phyloP scores from a whole-genome alignment of 2,329 filamentous ascomycete genomes.

The Helotiales sp. region DNA sequence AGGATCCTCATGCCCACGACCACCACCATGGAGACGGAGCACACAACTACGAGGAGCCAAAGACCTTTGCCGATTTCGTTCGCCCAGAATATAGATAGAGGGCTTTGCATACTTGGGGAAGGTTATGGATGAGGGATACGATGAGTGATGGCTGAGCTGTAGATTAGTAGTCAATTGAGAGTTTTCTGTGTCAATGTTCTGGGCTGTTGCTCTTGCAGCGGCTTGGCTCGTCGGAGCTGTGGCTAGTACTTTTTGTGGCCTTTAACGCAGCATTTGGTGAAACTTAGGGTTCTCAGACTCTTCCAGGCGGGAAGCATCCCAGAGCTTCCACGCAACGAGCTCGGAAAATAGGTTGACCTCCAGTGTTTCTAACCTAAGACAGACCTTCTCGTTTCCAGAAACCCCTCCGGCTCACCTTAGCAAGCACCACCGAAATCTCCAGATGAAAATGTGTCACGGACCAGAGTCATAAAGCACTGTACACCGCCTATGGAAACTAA shows the following conservation, averaged over 20 bases:
- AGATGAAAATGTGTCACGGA: too few species aligned
- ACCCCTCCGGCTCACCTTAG: not conserved
- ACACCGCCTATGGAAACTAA: not conserved
- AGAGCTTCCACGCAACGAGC: too few species aligned
- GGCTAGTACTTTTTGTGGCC: too few species aligned
- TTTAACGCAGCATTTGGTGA: too few species aligned
- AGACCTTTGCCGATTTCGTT: conserved; percentile 96
- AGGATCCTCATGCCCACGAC: conserved; percentile 59
- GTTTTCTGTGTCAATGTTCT: conserved; percentile 1
- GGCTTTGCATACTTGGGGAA: not conserved
- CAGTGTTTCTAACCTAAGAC: too few species aligned
- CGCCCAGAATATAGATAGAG: conserved; percentile 88
- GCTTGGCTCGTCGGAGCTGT: too few species aligned
- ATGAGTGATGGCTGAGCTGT: conserved; percentile 8
- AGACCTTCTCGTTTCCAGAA: not conserved
- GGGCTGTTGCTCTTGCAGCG: too few species aligned
- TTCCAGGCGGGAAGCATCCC: too few species aligned
- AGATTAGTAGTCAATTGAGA: conserved; percentile 21
- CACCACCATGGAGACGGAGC: conserved; percentile 56
- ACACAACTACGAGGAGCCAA: conserved; percentile 73
- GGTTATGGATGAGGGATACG: not conserved
- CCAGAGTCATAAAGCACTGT: too few species aligned
- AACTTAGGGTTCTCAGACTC: too few species aligned
- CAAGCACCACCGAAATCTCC: too few species aligned
- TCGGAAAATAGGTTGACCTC: too few species aligned